phyloP scores from a whole-genome alignment of 2,329 filamentous ascomycete genomes.

The Chaetothyriales sp. region DNA sequence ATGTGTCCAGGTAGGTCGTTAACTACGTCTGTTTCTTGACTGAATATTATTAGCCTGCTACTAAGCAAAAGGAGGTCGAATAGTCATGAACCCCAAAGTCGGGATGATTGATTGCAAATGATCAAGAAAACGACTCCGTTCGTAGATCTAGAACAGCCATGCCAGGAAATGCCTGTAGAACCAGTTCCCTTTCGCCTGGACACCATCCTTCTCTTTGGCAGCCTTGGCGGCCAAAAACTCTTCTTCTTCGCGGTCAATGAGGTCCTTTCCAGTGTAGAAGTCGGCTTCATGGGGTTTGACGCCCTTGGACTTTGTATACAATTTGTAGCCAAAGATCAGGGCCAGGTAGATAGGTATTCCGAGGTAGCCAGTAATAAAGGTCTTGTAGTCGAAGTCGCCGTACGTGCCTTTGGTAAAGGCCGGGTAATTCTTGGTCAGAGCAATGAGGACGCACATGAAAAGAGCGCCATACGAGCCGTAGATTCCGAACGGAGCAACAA shows the following conservation, averaged over 20 bases:
- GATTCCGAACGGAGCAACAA: slow-evolving; percentile 57
- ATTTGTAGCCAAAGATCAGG: slow-evolving; percentile 56
- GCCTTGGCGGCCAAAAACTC: slow-evolving; percentile 43
- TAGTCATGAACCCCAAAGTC: no score
- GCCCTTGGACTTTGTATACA: slow-evolving; percentile 40
- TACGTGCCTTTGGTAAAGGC: slow-evolving; percentile 46
- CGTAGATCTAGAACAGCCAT: slow-evolving; percentile 43
- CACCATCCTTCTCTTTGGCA: slow-evolving; percentile 31
- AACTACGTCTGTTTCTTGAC: no score
- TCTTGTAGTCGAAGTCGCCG: slow-evolving; percentile 55
- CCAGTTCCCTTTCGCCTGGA: slow-evolving; percentile 27
- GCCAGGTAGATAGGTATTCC: slow-evolving; percentile 63
- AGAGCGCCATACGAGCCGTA: slow-evolving; percentile 56
- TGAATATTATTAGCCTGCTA: no score
- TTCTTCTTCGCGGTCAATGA: slow-evolving; percentile 59
- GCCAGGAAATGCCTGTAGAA: slow-evolving; percentile 47
- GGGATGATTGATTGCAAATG: neutral
- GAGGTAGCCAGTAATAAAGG: slow-evolving; percentile 63
- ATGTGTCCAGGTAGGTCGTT: no score
- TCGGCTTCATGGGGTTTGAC: slow-evolving; percentile 49
- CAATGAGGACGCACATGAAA: slow-evolving; percentile 57
- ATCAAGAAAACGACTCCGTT: neutral
- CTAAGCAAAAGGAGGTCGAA: no score
- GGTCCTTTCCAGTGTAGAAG: slow-evolving; percentile 59
- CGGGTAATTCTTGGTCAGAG: slow-evolving; percentile 69